Conservation (phyloP, 139 green algal species). For the Tetradesmus obliquus region DNA sequence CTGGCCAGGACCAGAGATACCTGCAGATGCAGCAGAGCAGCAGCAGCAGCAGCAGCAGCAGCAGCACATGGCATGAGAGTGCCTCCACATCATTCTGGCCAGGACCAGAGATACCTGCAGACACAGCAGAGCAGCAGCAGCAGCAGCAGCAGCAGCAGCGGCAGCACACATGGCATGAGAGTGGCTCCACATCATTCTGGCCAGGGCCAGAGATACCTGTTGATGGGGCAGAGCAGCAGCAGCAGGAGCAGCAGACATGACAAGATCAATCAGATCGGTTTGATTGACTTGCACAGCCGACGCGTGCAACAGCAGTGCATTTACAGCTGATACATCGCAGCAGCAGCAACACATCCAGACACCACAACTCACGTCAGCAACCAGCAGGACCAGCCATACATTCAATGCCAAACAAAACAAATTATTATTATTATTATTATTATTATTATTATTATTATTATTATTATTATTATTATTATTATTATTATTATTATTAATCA, state of each 20-base stretch:
- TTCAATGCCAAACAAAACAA: background rate
- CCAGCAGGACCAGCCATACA: background rate
- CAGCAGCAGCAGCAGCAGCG: too few relatives aligned
- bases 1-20: background rate
- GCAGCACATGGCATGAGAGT: background rate
- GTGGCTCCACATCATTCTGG: background rate
- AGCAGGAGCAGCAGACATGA: background rate
- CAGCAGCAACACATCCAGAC: too few relatives aligned
- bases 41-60: background rate
- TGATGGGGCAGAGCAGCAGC: too few relatives aligned
- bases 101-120: background rate
- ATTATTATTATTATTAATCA: background rate
- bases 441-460: slow-evolving; percentile 4
- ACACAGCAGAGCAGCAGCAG: too few relatives aligned
- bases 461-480: background rate
- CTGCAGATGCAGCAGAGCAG: too few relatives aligned
- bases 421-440: background rate
- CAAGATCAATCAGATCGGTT: background rate
- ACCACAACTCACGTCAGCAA: too few relatives aligned
- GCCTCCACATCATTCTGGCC: background rate
- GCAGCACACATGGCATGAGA: background rate
- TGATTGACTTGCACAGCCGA: background rate
- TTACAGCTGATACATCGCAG: too few relatives aligned
- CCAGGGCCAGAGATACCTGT: background rate
- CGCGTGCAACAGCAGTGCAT: too few relatives aligned